These are phyloP conservation scores for Athelia psychrophila DNA, from an alignment of 1,284 basidiomycete species.

Conservation along the genomic window DNA sequence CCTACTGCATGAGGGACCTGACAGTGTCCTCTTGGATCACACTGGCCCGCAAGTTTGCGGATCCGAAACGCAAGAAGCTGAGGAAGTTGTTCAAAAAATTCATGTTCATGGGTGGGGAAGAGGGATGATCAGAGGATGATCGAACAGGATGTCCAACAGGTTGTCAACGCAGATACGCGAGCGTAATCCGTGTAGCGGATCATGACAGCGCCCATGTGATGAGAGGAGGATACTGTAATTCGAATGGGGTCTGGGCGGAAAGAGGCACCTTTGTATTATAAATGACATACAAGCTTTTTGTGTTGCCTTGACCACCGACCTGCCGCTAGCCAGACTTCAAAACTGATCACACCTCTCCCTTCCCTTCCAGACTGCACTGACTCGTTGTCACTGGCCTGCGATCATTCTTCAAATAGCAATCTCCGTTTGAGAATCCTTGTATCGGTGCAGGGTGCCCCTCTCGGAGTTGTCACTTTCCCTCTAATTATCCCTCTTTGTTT, in stretches of 20 bases:
- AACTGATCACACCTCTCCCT: neutral
- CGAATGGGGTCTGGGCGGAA: neutral
- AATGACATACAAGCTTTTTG: constrained; percentile 7
- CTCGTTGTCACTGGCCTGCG: neutral
- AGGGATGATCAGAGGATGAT: too few relatives aligned
- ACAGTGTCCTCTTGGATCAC: constrained; percentile 79
- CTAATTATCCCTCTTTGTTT: too few relatives aligned
- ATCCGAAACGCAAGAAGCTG: constrained; percentile 53
- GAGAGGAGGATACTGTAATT: neutral
- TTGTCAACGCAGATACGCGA: neutral
- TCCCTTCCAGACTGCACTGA: constrained; percentile 1
- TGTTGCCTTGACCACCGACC: constrained; percentile 71
- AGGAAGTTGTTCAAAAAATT: constrained; percentile 63
- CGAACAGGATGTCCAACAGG: constrained; percentile 7
- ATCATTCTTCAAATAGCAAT: too few relatives aligned
- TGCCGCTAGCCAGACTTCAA: constrained; percentile 22
- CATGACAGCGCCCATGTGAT: neutral
- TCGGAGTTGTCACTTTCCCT: too few relatives aligned
- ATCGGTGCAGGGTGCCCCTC: too few relatives aligned
- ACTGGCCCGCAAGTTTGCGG: constrained; percentile 64
- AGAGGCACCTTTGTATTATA: neutral
- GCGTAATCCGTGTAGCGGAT: neutral
- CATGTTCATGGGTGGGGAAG: constrained; percentile 63
- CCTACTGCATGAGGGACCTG: constrained; percentile 70
- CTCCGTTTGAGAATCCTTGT: too few relatives aligned